Base-by-base conservation (phyloP, 2,329 filamentous ascomycete species). In the Penicillium sp. region DNA sequence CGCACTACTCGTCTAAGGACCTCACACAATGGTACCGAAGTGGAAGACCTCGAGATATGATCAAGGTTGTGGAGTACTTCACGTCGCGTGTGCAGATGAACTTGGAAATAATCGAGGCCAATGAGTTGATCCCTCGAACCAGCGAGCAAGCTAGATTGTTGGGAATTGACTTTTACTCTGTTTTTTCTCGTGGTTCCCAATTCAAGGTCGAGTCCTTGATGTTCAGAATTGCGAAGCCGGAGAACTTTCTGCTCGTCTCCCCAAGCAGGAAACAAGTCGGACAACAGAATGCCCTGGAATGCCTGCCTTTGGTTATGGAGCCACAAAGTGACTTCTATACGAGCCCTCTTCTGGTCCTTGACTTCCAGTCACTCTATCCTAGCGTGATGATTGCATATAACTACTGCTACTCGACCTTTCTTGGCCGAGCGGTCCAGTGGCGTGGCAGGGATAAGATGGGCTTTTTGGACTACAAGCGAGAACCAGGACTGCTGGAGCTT, bases 351-450 rank as follows among this genome's bases (percentile, higher is more conserved):
- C 73, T 99, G 3, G 95, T 99, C 0, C 82, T 99, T 6, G 95
- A 99, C 75, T 99, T 99, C 63, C 94, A 98, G 71, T 96, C 92
- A 60, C 79, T 99, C 50, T 99, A 99, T 66, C 95, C 95, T 0
- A 97, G 93, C 75, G 89, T 98, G 60, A 97, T 99, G 92, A 98
- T 99, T 71, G 95, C 95, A 0, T 98, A 99, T 79, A 99, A 99
- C 70, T 95, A 97, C 72, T 99, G 95, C 78, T 99, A 99, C 72
- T 98, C 95, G 0, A 99, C 95, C 0, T 99, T 93, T 67, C 82
- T 98, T 0, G 95, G 95, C 0, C 87, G 95, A 33, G 87, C 96
- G 40, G 85, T 87, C 31, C 86, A 87, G 66, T 97, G 94, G 94
- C 87, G 92, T n/a, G 93, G 92, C 2, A 87, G 85, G 33, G 93